Evolutionary conservation across 202 grass and related monocot species (phyloP), one percentile per base, ranked within the genome.

Genomic region (Digitaria exilis): DNA sequence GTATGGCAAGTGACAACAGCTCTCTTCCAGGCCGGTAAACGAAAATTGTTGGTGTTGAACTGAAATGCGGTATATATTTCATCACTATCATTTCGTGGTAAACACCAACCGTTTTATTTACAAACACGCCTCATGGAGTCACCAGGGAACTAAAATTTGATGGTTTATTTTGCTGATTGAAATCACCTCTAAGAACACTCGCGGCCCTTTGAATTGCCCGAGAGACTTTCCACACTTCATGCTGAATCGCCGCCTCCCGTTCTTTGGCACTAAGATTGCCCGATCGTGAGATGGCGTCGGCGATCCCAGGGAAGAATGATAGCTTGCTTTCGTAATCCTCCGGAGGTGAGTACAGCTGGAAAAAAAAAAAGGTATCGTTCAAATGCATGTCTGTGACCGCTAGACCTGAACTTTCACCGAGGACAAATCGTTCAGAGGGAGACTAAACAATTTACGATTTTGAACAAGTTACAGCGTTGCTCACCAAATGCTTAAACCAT

Each of bases 401-500:
- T 8, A 39, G 19, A 48, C 15, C 34, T 39, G 1, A 62, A 13
- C 16, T 59, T 43, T 58, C 55, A 55, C 29, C 18, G 5, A 48
- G 21, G 42, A 71, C 8, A 51, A 73, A 79, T 16, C 25, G 0
- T 21, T 6, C 39, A 71, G 21, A 54, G 50, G 44, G 32, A 65
- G 56, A 48, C 9, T 5, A 43, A 49, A 5, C 0, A 16, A 32
- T 85, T 30, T 8, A 21, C 18, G 7, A 59, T 30, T 57, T 15
- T 18, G 22, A 50, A n/a, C 48, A 62, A 43, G 65, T 18, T 12
- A 44, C 19, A 71, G 30, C 8, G 54, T 81, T 71, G 29, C 85
- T 87, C 76, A 98, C 93, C 89, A 96, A 76, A 84, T 98, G 96
- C 80, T 87, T 98, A 65, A 90, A 98, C 93, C 96, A 98, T n/a